Base-by-base conservation (phyloP, 768 basidiomycete species). In the Termitomyces sp. region DNA sequence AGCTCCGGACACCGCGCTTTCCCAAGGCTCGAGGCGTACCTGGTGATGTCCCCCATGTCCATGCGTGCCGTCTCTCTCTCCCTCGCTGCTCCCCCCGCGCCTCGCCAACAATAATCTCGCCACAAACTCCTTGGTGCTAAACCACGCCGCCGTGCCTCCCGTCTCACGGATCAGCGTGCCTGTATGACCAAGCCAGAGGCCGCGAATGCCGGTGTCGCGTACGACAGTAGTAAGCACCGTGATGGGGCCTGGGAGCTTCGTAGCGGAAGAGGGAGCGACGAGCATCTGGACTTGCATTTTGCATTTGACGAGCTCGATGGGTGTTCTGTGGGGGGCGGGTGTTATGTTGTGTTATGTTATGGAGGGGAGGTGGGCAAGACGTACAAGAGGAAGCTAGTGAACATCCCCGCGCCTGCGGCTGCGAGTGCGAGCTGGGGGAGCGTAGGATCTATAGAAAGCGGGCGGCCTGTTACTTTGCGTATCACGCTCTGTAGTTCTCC, bases 251-350 rank as follows among this genome's bases (percentile, higher is more conserved):
- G 90, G 88, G 0, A 88, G 81, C 30, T 46, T 55, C 35, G 69
- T 52, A 16, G 64, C 35, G 3, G 65, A 37, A 6, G 65, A 27
- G 16, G 63, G 64, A 0, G 62, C 34, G 3, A 66, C 61, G 34
- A 96, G 83, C 82, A 92, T 88, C 67, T 96, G 94, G 2, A 97
- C 95, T 70, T 97, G 95, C 94, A 98, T 96, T 70, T 93, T 92
- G 75, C 94, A 97, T 72, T 98, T 97, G 57, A 98, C 83, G 48
- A 97, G 86, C 65, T 97, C 95, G 55, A 98, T 87, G 1, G 95
- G 95, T 0, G 94, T 97, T 28, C 91, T 93, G 27, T 0, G 64
- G 32, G 25, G 46, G 40, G n/a, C n/a, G n/a, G n/a, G n/a, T n/a
- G n/a, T n/a, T n/a, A n/a, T n/a, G n/a, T n/a, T n/a, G n/a, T n/a